Base-by-base conservation (phyloP, 257 asterid genomes). In the Rehmannia glutinosa region DNA sequence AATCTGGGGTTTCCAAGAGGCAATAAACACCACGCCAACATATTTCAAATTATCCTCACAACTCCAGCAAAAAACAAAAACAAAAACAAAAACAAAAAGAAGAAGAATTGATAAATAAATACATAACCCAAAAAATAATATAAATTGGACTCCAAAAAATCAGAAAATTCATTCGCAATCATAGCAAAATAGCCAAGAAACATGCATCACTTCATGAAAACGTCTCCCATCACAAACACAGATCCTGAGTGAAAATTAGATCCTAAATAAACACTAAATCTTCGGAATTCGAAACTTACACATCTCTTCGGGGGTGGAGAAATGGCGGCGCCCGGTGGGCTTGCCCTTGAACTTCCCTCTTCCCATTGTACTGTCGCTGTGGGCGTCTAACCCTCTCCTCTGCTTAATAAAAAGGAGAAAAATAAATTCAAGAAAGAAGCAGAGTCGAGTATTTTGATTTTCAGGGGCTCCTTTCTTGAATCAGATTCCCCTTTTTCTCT, bases 241-340 rank as follows among this genome's bases (percentile, higher is more conserved):
- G 28, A 24, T 16, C 64, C 57, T 41, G 10, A 9, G 7, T 12
- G 11, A 28, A 17, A 28, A 69, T 47, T 4, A 19, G 61, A 72
- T 72, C 56, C 19, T n/a, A 52, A 36, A 33, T 3, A 12, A 66
- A 27, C 50, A 16, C 19, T 28, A 59, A 21, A 68, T n/a, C 42
- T 12, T 7, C 21, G 45, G 72, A 38, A 70, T 15, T 45, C n/a
- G 39, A 33, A 71, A 60, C 84, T 23, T 74, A 82, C 87, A 20
- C 83, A 82, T 79, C 87, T 82, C 79, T 47, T 82, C 87, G 8
- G 82, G 84, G 32, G 84, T 82, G 58, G 87, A 82, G 72, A 82
- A 82, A 64, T 82, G 81, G 73, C 87, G 87, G 75, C 87, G 87
- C 72, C 87, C 87, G 61, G 84, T 82, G 65, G 87, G 87, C 81